Conservation (phyloP, 192 early-diverging fungal species). For the Coemansia reversa region DNA sequence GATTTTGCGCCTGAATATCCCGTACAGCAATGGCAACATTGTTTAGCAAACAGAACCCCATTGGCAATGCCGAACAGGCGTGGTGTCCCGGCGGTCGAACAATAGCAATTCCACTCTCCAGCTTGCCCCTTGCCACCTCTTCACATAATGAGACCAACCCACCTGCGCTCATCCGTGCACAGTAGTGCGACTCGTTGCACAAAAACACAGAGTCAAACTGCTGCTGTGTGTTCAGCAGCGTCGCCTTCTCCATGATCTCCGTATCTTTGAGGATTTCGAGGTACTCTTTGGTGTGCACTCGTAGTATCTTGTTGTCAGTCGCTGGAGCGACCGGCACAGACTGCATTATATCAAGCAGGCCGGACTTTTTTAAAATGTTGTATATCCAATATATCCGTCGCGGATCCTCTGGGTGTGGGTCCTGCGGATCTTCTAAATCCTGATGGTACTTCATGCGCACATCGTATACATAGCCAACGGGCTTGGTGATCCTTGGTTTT, state of each 20-base stretch:
- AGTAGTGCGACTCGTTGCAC: conserved; percentile 61
- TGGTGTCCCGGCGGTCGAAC: conserved; percentile 95
- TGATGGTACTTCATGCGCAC: conserved; percentile 65
- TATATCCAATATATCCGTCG: conserved; percentile 69
- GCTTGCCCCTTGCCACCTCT: conserved; percentile 62
- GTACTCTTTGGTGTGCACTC: conserved; percentile 57
- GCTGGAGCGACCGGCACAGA: conserved; percentile 11
- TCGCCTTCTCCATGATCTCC: conserved; percentile 54
- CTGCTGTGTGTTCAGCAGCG: conserved; percentile 39
- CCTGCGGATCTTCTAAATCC: conserved; percentile 56
- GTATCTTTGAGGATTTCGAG: conserved; percentile 47
- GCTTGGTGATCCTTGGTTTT: background rate
- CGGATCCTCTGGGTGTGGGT: conserved; percentile 75
- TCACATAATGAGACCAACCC: conserved; percentile 71
- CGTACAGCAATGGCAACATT: conserved; percentile 85
- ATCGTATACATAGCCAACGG: conserved; percentile 61
- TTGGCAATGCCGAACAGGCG: conserved; percentile 70
- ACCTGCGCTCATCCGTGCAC: conserved; percentile 72
- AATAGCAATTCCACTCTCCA: conserved; percentile 82
- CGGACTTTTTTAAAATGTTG: conserved; percentile 52
- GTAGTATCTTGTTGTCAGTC: conserved; percentile 35
- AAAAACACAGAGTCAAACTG: conserved; percentile 71
- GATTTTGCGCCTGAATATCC: conserved; percentile 55
- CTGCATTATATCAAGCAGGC: conserved; percentile 52
- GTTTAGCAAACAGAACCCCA: conserved; percentile 89